Evolutionary conservation across 1,284 basidiomycete genomes (phyloP).

Genomic region (Cerioporus squamosus): DNA sequence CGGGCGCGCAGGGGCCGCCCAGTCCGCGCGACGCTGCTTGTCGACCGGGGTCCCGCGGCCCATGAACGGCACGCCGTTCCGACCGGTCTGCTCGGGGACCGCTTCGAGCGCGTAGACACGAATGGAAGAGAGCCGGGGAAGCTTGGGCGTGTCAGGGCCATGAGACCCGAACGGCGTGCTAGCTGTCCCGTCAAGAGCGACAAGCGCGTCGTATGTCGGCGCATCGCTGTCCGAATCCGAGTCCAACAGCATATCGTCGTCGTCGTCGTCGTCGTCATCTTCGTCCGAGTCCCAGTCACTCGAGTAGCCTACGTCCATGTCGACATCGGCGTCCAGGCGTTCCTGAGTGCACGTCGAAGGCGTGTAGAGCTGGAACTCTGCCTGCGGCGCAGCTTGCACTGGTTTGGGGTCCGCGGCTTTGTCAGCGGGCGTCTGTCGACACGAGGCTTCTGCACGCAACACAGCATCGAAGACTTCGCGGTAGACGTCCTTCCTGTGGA

Average conservation of each 20-base stretch:
- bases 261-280: slow-evolving; percentile 16
- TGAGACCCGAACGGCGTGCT: not conserved
- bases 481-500: slow-evolving; percentile 13
- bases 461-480: slow-evolving; percentile 16
- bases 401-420: not conserved
- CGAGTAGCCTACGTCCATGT: slow-evolving; percentile 5
- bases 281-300: slow-evolving; percentile 15
- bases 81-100: slow-evolving; percentile 4
- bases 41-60: slow-evolving; percentile 32
- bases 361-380: slow-evolving; percentile 20
- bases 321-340: slow-evolving; percentile 8
- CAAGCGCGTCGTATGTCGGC: slow-evolving; percentile 10
- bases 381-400: not conserved
- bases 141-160: not conserved
- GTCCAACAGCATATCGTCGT: slow-evolving; percentile 7
- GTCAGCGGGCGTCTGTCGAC: not conserved
- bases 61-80: slow-evolving; percentile 22
- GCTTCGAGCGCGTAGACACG: slow-evolving; percentile 20
- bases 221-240: slow-evolving; percentile 1
- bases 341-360: slow-evolving; percentile 10
- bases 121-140: slow-evolving; percentile 19
- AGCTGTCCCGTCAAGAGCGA: not conserved
- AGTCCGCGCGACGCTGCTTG: slow-evolving; percentile 23
- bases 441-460: slow-evolving; percentile 15
- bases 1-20: slow-evolving; percentile 11